Conservation (phyloP, 2,329 filamentous ascomycete genomes). For the Alternaria solani region DNA sequence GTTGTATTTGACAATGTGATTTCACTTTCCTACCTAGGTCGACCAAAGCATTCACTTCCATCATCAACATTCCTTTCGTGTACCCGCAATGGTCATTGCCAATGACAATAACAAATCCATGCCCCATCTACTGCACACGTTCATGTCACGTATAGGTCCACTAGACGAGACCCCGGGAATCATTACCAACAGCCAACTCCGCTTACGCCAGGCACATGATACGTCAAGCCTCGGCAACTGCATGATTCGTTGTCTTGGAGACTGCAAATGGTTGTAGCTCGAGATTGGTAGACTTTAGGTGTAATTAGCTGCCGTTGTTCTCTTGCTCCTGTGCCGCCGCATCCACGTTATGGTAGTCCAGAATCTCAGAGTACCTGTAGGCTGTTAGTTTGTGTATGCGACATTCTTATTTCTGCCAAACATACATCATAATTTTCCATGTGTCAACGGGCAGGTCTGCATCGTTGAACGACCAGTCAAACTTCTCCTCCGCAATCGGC, state of each 20-base stretch:
- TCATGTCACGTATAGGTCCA: slow-evolving; percentile 18
- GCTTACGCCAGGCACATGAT: slow-evolving; percentile 25
- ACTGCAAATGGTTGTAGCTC: slow-evolving; percentile 23
- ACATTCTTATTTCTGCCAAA: neutral
- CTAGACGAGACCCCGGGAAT: slow-evolving; percentile 28
- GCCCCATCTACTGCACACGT: slow-evolving; percentile 27
- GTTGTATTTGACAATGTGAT: slow-evolving; percentile 17
- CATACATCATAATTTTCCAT: slow-evolving; percentile 99
- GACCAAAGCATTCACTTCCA: slow-evolving; percentile 11
- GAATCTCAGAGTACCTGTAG: slow-evolving; percentile 93
- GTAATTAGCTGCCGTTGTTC: slow-evolving; percentile 45
- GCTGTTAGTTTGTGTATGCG: slow-evolving; percentile 23
- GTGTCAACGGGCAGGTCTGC: slow-evolving; percentile 96
- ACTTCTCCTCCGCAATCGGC: slow-evolving; percentile 94
- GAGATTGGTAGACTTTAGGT: slow-evolving; percentile 4
- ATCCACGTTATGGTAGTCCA: slow-evolving; percentile 97
- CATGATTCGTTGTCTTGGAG: slow-evolving; percentile 16
- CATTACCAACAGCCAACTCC: slow-evolving; percentile 22
- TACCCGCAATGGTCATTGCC: slow-evolving; percentile 23
- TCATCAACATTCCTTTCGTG: slow-evolving; percentile 17
- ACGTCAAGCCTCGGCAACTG: slow-evolving; percentile 20
- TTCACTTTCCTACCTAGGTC: slow-evolving; percentile 24
- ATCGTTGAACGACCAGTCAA: slow-evolving; percentile 99
- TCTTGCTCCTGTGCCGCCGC: slow-evolving; percentile 58
- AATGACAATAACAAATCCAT: slow-evolving; percentile 20